Evolutionary conservation across 2,329 filamentous ascomycete genomes (phyloP).

Genomic region (Diplodia seriata): DNA sequence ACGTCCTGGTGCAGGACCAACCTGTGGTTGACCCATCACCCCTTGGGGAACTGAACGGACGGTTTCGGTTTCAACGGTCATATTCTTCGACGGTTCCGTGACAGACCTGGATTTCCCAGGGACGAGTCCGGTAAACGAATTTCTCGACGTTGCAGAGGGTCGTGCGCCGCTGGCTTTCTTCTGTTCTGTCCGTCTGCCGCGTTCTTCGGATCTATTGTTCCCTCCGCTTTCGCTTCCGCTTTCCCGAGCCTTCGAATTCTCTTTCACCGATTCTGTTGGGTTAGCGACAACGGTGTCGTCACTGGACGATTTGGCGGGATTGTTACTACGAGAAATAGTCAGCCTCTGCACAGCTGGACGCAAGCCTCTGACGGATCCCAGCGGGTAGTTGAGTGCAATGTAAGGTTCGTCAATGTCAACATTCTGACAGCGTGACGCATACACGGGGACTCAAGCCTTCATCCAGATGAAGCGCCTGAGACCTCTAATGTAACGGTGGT

Average conservation of each 20-base stretch:
- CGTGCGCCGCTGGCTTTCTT: conserved; percentile 41
- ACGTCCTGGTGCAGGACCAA: conserved; percentile 65
- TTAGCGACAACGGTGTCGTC: conserved; percentile 35
- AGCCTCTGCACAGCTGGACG: neutral
- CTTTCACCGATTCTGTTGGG: conserved; percentile 40
- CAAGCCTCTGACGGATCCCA: neutral
- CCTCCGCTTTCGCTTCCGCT: conserved; percentile 72
- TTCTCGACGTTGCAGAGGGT: conserved; percentile 54
- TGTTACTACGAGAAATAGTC: conserved; percentile 22
- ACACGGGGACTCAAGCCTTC: conserved; percentile 36
- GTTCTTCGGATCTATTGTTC: conserved; percentile 61
- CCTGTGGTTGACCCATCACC: conserved; percentile 66
- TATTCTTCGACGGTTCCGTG: conserved; percentile 77
- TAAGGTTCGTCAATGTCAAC: conserved; percentile 35
- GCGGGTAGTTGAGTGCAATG: neutral
- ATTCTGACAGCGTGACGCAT: conserved; percentile 41
- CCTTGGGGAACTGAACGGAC: conserved; percentile 90
- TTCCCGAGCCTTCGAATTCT: conserved; percentile 57
- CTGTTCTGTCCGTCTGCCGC: conserved; percentile 49
- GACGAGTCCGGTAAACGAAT: conserved; percentile 72
- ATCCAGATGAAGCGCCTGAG: neutral
- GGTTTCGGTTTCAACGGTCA: conserved; percentile 98
- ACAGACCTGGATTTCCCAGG: conserved; percentile 69
- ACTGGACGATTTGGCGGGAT: conserved; percentile 39
- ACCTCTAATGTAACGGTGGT: neutral